These are phyloP conservation scores for Erigeron canadensis DNA, from an alignment of 129 eudicot species.

Conservation along the genomic window DNA sequence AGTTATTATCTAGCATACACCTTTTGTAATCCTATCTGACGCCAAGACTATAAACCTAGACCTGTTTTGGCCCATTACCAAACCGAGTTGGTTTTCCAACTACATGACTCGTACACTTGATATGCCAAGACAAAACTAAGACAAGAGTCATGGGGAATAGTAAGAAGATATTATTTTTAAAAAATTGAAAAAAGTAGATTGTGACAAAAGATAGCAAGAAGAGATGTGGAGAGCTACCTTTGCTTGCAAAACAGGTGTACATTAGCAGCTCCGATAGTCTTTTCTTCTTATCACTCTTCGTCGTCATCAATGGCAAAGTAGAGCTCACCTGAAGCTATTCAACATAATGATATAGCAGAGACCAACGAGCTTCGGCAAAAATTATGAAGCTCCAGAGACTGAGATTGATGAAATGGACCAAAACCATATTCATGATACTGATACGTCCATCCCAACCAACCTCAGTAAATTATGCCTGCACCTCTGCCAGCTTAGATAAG, in stretches of 20 bases:
- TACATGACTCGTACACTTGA: too few species aligned
- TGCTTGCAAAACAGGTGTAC: constrained; percentile 19
- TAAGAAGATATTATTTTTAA: too few species aligned
- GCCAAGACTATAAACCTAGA: too few species aligned
- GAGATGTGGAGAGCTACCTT: constrained; percentile 39
- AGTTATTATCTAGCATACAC: too few species aligned
- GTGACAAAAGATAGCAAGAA: neutral
- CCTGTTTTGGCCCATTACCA: too few species aligned
- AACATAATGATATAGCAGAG: constrained; percentile 27
- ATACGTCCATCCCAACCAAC: constrained; percentile 37
- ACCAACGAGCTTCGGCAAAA: constrained; percentile 42
- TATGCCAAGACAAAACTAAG: too few species aligned
- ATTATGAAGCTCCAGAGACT: constrained; percentile 50
- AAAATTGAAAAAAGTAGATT: neutral
- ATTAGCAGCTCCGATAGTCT: constrained; percentile 35
- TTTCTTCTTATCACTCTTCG: constrained; percentile 41
- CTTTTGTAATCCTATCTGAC: too few species aligned
- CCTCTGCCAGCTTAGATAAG: constrained; percentile 47
- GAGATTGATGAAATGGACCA: constrained; percentile 42
- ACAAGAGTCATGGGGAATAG: neutral
- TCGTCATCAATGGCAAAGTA: constrained; percentile 43
- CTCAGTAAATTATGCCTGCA: constrained; percentile 79
- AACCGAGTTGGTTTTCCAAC: too few species aligned
- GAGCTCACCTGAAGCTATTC: constrained; percentile 40
- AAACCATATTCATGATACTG: neutral